Evolutionary conservation across 2,329 filamentous ascomycete genomes (phyloP).

Genomic region (Fusarium sp.): DNA sequence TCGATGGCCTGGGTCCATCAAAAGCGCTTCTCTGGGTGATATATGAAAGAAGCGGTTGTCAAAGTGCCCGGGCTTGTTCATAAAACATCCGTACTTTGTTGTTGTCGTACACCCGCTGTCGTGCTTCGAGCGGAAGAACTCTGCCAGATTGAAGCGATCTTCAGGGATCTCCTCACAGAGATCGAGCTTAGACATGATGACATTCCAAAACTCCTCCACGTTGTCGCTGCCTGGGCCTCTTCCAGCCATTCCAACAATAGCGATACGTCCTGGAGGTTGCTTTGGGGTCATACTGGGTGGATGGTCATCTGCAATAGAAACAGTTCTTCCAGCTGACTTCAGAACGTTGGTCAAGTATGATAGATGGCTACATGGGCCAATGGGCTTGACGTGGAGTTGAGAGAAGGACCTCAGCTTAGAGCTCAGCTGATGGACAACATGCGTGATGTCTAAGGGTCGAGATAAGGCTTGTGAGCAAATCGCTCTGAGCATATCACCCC

Average conservation of each 20-base stretch:
- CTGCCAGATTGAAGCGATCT: conserved; percentile 68
- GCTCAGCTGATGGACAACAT: not conserved
- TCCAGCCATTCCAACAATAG: conserved; percentile 75
- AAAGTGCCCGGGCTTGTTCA: conserved; percentile 74
- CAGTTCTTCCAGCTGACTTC: not conserved
- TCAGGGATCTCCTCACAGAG: conserved; percentile 69
- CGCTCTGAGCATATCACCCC: not conserved
- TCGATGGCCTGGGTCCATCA: conserved; percentile 74
- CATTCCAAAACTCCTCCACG: conserved; percentile 72
- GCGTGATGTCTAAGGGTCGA: not conserved
- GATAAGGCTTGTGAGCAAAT: not conserved
- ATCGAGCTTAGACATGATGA: conserved; percentile 73
- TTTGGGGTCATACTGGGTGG: not conserved
- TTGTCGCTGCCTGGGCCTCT: conserved; percentile 71
- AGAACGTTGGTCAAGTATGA: conserved; percentile 2
- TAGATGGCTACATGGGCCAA: not conserved
- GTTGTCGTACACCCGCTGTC: conserved; percentile 70
- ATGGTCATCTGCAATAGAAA: not conserved
- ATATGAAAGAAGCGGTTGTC: conserved; percentile 80
- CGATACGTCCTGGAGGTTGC: conserved; percentile 46
- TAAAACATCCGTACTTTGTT: conserved; percentile 56
- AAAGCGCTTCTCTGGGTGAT: conserved; percentile 60
- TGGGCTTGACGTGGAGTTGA: not conserved
- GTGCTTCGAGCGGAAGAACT: conserved; percentile 57
- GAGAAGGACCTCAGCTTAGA: not conserved